phyloP scores from a whole-genome alignment of 257 asterid species.

The Solanum sejunctum region DNA sequence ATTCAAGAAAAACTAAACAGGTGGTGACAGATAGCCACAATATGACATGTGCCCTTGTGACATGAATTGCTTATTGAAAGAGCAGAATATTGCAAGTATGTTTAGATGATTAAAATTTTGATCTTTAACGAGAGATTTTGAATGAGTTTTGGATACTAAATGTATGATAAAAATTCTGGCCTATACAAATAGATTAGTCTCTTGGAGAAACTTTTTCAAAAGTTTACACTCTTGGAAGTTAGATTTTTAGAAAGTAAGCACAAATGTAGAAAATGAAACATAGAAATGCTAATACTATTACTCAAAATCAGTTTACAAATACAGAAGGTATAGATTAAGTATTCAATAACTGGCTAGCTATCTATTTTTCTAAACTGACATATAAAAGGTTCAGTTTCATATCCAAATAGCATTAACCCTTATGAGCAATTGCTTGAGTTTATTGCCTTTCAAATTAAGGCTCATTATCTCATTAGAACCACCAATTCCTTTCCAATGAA shows the following conservation, averaged over 20 bases:
- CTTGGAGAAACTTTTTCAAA: background rate
- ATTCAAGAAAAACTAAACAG: too few species aligned
- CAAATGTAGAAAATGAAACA: background rate
- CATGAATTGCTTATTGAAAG: too few species aligned
- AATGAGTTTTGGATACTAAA: background rate
- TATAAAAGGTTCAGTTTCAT: background rate
- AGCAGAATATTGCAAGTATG: too few species aligned
- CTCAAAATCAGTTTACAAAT: background rate
- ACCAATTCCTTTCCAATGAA: constrained; percentile 40
- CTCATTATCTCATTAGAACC: constrained; percentile 67
- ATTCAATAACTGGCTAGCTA: background rate
- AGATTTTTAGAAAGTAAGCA: background rate
- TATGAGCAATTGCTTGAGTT: constrained; percentile 42
- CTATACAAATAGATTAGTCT: background rate
- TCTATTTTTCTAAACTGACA: background rate
- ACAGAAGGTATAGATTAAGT: background rate
- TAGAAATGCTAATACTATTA: background rate
- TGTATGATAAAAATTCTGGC: too few species aligned
- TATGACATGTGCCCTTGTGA: too few species aligned
- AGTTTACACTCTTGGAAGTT: background rate
- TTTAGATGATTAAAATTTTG: too few species aligned
- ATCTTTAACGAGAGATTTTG: too few species aligned
- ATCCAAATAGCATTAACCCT: constrained; percentile 55
- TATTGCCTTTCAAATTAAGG: constrained; percentile 30
- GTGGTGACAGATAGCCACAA: too few species aligned